Conservation (phyloP, 2,329 filamentous ascomycete species). For the Calonectria pseudoreteaudii region DNA sequence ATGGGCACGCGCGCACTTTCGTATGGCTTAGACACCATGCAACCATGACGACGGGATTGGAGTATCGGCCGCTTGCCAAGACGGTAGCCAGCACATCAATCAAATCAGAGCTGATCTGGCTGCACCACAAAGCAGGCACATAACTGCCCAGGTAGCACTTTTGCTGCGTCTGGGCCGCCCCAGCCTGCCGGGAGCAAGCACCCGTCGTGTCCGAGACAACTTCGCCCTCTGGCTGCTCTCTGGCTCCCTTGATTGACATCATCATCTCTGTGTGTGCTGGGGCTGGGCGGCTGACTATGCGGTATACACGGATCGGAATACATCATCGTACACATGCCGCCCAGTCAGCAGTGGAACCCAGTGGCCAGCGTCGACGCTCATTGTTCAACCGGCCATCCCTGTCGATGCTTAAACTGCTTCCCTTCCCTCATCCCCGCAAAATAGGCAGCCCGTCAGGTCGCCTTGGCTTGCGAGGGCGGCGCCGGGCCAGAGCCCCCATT, state of each 20-base stretch:
- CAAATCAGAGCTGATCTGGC: not conserved
- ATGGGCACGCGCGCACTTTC: not conserved
- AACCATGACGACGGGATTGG: slow-evolving; percentile 6
- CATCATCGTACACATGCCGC: not conserved
- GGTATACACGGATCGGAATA: not conserved
- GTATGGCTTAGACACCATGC: not conserved
- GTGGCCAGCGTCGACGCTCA: not conserved
- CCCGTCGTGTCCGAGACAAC: not conserved
- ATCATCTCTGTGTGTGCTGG: not conserved
- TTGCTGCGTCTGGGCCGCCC: not conserved
- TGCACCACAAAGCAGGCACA: slow-evolving; percentile 3
- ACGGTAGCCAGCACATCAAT: not conserved
- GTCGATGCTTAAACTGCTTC: not conserved
- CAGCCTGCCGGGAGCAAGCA: not conserved
- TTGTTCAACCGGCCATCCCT: not conserved
- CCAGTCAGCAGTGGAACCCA: not conserved
- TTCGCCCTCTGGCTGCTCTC: not conserved
- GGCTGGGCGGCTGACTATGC: not conserved
- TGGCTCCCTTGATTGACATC: not conserved
- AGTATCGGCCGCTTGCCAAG: slow-evolving; percentile 7
- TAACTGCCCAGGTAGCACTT: not conserved
- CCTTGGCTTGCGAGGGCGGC: not conserved
- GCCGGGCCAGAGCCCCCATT: not conserved
- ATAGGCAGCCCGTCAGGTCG: not conserved
- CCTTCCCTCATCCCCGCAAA: not conserved